Conservation (phyloP, 2,329 filamentous ascomycete genomes). For the Paraconiothyrium brasiliense region DNA sequence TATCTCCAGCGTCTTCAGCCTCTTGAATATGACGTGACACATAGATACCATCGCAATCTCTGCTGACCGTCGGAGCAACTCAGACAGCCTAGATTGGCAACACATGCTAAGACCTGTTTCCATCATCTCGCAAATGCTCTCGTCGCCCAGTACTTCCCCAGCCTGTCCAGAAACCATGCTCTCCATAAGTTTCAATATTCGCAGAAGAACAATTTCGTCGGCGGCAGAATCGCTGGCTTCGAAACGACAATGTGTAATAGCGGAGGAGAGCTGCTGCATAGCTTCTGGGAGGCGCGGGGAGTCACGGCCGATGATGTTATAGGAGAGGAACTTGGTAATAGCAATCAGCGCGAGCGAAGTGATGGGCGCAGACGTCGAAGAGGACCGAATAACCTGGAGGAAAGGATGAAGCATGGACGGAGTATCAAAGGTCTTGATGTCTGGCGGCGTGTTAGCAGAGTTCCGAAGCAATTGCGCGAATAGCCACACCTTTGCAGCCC, state of each 20-base stretch:
- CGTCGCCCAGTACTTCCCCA: constrained; percentile 92
- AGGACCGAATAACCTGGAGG: constrained; percentile 94
- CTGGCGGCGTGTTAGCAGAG: constrained; percentile 56
- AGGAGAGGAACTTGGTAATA: constrained; percentile 95
- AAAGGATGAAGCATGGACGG: constrained; percentile 91
- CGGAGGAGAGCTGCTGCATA: constrained; percentile 93
- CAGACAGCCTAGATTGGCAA: constrained; percentile 90
- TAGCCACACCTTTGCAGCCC: constrained; percentile 74
- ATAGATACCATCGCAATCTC: constrained; percentile 98
- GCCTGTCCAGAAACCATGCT: constrained; percentile 95
- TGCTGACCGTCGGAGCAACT: constrained; percentile 87
- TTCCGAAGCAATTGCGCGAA: constrained; percentile 3
- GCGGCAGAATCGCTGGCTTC: constrained; percentile 95
- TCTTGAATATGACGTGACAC: constrained; percentile 98
- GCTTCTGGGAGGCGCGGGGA: constrained; percentile 90
- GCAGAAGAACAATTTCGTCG: constrained; percentile 92
- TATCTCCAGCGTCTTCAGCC: constrained; percentile 85
- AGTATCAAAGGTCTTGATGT: constrained; percentile 89
- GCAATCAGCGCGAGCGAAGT: constrained; percentile 93
- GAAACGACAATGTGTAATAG: constrained; percentile 97
- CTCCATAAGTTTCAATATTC: constrained; percentile 97
- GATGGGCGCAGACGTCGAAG: constrained; percentile 93
- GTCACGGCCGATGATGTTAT: constrained; percentile 84
- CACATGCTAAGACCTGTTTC: constrained; percentile 97
- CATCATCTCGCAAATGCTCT: constrained; percentile 99